Evolutionary conservation across 257 asterid species (phyloP).

Genomic region (Cinchona pubescens): DNA sequence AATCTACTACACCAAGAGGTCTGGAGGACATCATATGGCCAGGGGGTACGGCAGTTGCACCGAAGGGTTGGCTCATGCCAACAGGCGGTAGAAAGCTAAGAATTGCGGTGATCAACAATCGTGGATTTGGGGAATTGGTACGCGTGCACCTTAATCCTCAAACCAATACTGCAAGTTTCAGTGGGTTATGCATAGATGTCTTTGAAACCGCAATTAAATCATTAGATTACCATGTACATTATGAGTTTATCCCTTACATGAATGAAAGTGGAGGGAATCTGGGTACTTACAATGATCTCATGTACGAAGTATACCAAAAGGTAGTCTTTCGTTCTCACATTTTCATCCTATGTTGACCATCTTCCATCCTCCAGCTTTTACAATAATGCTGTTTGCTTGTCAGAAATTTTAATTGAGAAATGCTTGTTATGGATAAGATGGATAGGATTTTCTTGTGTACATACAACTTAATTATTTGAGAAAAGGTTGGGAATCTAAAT

Average conservation of each 20-base stretch:
- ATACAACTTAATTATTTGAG: too few relatives aligned
- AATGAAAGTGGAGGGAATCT: neutral
- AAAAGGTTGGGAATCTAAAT: too few relatives aligned
- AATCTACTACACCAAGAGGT: neutral
- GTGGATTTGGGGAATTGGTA: constrained; percentile 25
- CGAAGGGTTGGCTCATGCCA: constrained; percentile 13
- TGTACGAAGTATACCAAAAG: constrained; percentile 28
- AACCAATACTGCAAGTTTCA: neutral
- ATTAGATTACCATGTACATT: constrained; percentile 17
- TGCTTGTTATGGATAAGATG: too few relatives aligned
- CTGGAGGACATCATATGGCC: constrained; percentile 11
- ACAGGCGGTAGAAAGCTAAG: constrained; percentile 13
- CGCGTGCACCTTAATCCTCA: constrained; percentile 6
- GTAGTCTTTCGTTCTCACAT: constrained; percentile 5
- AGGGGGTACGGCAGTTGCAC: constrained; percentile 17
- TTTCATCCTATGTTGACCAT: neutral
- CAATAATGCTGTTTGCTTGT: too few relatives aligned
- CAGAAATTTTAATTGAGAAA: too few relatives aligned
- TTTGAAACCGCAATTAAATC: constrained; percentile 28
- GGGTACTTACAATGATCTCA: constrained; percentile 33
- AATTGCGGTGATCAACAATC: constrained; percentile 26
- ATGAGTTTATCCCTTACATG: constrained; percentile 25
- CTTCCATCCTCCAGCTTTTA: too few relatives aligned
- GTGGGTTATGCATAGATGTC: constrained; percentile 35
- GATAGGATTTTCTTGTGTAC: too few relatives aligned